Conservation (phyloP, 192 early-diverging fungal species). For the Physocladia obscura region DNA sequence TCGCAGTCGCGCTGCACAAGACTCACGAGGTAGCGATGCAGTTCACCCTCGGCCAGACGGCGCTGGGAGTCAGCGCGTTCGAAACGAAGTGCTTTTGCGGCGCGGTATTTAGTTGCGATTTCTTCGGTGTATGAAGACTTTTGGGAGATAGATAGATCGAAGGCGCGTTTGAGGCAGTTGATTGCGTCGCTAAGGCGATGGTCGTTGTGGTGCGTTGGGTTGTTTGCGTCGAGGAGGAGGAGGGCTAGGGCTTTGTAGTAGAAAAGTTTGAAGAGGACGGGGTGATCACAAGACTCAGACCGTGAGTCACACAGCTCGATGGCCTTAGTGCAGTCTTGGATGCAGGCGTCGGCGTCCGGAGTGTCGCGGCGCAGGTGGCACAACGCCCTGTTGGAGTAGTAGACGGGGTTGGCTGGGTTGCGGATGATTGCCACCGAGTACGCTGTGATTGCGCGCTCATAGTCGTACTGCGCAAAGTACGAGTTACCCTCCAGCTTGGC, state of each 20-base stretch:
- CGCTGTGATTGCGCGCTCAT: slow-evolving; percentile 28
- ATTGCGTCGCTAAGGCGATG: slow-evolving; percentile 23
- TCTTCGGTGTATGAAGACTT: slow-evolving; percentile 62
- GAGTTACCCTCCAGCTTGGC: slow-evolving; percentile 37
- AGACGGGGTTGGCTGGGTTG: slow-evolving; percentile 59
- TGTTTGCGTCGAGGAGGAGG: no score
- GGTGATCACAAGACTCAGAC: slow-evolving; percentile 45
- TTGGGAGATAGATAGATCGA: slow-evolving; percentile 59
- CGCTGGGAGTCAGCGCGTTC: slow-evolving; percentile 60
- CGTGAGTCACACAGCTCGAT: slow-evolving; percentile 61
- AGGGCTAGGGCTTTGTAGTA: slow-evolving; percentile 22
- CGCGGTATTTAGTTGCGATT: slow-evolving; percentile 57
- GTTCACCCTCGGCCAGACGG: slow-evolving; percentile 56
- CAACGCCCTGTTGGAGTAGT: slow-evolving; percentile 83
- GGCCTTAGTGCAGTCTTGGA: slow-evolving; percentile 65
- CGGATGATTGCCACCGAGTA: slow-evolving; percentile 55
- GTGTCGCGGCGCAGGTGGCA: slow-evolving; percentile 67
- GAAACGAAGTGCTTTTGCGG: slow-evolving; percentile 72
- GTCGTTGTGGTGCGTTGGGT: no score
- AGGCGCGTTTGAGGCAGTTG: slow-evolving; percentile 42
- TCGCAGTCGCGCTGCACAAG: slow-evolving; percentile 63
- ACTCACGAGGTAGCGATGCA: slow-evolving; percentile 58
- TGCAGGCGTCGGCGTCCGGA: slow-evolving; percentile 54
- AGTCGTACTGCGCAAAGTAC: slow-evolving; percentile 33
- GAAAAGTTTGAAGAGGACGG: slow-evolving; percentile 12